Percentiles rank a stretch among this genome's conserved stretches.
phyloP scores from a whole-genome alignment of 2,329 filamentous ascomycete genomes.

The Talaromyces albobiverticillius region DNA sequence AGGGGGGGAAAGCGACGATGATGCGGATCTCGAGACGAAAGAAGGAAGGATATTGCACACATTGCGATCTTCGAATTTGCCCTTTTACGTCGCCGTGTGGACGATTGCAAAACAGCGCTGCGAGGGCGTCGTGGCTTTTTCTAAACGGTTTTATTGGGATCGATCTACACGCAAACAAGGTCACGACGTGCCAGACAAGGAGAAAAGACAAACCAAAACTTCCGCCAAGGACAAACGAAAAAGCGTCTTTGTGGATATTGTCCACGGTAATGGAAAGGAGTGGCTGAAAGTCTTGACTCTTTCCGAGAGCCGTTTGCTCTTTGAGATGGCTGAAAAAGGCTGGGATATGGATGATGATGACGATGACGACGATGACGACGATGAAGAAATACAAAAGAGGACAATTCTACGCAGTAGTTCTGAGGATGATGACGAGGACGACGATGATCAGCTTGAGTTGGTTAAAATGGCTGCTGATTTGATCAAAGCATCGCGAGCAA shows the following conservation, averaged over 20 bases:
- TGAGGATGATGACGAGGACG: conserved; percentile 42
- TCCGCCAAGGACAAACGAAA: conserved; percentile 44
- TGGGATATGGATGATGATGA: conserved; percentile 53
- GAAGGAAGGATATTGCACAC: conserved; percentile 49
- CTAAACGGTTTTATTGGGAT: conserved; percentile 54
- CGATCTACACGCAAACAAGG: conserved; percentile 7
- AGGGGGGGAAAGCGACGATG: conserved; percentile 22
- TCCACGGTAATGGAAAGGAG: conserved; percentile 59
- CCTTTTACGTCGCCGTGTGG: conserved; percentile 65
- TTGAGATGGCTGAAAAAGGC: conserved; percentile 67
- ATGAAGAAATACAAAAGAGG: conserved; percentile 2
- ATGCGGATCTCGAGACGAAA: conserved; percentile 16
- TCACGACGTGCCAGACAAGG: conserved; percentile 13
- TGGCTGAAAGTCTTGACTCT: conserved; percentile 69
- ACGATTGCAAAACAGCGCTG: conserved; percentile 55
- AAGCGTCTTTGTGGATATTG: conserved; percentile 61
- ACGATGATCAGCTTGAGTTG: conserved; percentile 57
- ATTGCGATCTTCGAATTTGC: conserved; percentile 63
- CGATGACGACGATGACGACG: conserved; percentile 4
- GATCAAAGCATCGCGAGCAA: conserved; percentile 54
- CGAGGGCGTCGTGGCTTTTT: conserved; percentile 55
- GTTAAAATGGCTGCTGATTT: conserved; percentile 60
- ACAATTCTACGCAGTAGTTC: conserved; percentile 29
- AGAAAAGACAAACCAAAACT: conserved; percentile 21
- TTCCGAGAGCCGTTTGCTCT: conserved; percentile 61